These are phyloP conservation scores for Colletotrichum sansevieriae DNA, from an alignment of 2,329 filamentous ascomycete species.

Conservation along the genomic window DNA sequence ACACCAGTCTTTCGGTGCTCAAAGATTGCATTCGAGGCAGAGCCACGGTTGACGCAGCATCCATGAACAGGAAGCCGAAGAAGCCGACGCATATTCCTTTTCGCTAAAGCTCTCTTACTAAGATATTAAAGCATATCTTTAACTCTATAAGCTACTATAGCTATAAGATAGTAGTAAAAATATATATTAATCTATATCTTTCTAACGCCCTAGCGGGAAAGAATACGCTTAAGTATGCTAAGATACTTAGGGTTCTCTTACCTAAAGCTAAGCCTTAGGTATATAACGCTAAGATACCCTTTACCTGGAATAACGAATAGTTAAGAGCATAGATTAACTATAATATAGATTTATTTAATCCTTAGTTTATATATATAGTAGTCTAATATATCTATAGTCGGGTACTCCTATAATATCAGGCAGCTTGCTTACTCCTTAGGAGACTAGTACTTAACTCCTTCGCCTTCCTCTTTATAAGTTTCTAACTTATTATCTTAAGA, in stretches of 20 bases:
- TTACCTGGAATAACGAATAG: constrained; percentile 56
- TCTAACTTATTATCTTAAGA: constrained; percentile 55
- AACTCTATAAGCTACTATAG: constrained; percentile 54
- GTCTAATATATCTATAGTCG: constrained; percentile 49
- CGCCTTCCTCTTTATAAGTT: constrained; percentile 56
- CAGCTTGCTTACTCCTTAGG: constrained; percentile 53
- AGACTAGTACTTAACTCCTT: constrained; percentile 58
- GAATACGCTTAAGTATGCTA: constrained; percentile 63
- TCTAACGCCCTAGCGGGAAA: constrained; percentile 58
- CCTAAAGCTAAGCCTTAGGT: constrained; percentile 46
- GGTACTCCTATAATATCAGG: constrained; percentile 53
- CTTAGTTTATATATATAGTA: too few relatives aligned
- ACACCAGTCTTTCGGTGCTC: too few relatives aligned
- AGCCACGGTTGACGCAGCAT: too few relatives aligned
- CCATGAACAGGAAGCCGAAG: too few relatives aligned
- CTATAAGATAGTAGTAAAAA: constrained; percentile 60
- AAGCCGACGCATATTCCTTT: too few relatives aligned
- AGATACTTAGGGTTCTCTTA: constrained; percentile 58
- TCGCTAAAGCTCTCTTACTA: constrained; percentile 53
- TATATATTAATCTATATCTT: constrained; percentile 62
- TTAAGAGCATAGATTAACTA: constrained; percentile 55
- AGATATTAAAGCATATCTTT: constrained; percentile 63
- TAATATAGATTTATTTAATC: constrained; percentile 51
- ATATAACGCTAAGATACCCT: constrained; percentile 49
- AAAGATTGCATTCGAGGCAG: too few relatives aligned